Evolutionary conservation across 352 stramenopile genomes (phyloP).

Genomic region (Globisporangium echinulatum): DNA sequence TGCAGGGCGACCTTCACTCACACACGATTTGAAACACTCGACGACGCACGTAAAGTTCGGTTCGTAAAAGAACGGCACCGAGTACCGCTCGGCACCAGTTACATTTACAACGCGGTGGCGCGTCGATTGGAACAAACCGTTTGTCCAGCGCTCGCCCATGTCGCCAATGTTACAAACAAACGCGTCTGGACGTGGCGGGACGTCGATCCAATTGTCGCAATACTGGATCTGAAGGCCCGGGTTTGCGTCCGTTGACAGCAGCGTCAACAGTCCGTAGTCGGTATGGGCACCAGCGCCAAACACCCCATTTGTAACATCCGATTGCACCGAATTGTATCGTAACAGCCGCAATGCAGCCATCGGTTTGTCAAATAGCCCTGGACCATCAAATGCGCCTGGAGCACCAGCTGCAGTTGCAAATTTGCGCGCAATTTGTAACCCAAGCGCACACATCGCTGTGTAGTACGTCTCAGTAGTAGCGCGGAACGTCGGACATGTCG

Average conservation of each 20-base stretch:
- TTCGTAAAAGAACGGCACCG: constrained; percentile 78
- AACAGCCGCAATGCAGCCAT: constrained; percentile 78
- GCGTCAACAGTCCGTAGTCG: constrained; percentile 65
- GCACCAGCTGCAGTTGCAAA: constrained; percentile 53
- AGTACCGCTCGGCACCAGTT: constrained; percentile 56
- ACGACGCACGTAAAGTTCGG: constrained; percentile 66
- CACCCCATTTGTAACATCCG: constrained; percentile 46
- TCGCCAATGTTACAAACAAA: constrained; percentile 75
- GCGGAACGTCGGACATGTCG: constrained; percentile 38
- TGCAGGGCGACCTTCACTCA: constrained; percentile 31
- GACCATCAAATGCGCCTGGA: constrained; percentile 34
- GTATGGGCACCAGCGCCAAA: constrained; percentile 75
- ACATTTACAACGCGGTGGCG: constrained; percentile 60
- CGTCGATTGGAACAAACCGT: constrained; percentile 59
- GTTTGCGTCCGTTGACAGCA: constrained; percentile 56
- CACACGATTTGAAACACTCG: constrained; percentile 53
- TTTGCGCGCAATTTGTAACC: constrained; percentile 41
- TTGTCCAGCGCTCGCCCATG: constrained; percentile 71
- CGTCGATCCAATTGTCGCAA: constrained; percentile 48
- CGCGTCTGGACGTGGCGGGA: constrained; percentile 42
- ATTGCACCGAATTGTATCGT: constrained; percentile 64
- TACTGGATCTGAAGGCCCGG: constrained; percentile 55
- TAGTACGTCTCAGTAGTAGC: constrained; percentile 49
- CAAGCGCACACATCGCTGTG: constrained; percentile 37
- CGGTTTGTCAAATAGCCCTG: constrained; percentile 64